A percentile compares a stretch with the other conserved stretches of the same genome.
Evolutionary conservation across 2,329 filamentous ascomycete genomes (phyloP).

Genomic region (Aspergillus pseudoglaucus): DNA sequence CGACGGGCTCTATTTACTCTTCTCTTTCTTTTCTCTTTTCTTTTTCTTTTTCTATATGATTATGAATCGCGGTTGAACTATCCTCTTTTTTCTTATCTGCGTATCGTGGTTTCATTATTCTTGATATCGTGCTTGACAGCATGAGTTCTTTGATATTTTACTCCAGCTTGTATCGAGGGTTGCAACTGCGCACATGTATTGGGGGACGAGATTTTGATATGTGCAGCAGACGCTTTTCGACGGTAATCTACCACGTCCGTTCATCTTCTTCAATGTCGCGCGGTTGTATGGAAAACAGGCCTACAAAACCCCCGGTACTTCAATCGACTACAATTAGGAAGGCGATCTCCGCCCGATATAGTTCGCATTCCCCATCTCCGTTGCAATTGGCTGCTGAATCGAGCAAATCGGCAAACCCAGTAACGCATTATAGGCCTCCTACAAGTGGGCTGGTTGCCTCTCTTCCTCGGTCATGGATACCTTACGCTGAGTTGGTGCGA

Average conservation of each 20-base stretch:
- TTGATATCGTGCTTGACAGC: background rate
- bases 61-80: background rate
- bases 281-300: background rate
- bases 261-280: background rate
- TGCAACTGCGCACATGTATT: background rate
- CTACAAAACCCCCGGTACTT: background rate
- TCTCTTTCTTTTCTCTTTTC: too few species aligned
- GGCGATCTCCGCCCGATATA: background rate
- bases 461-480: slow-evolving; percentile 45
- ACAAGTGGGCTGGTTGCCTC: slow-evolving; percentile 40
- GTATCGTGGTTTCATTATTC: background rate
- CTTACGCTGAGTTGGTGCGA: slow-evolving; percentile 19
- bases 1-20: background rate
- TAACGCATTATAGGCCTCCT: slow-evolving; percentile 38
- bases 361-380: background rate
- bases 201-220: background rate
- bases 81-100: background rate
- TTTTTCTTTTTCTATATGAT: background rate
- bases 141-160: background rate
- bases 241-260: background rate
- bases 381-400: background rate
- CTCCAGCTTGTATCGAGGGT: background rate
- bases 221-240: background rate
- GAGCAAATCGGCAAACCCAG: slow-evolving; percentile 7
- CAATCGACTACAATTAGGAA: background rate